Base-by-base conservation (phyloP, 208 protist species). In the Acanthamoeba sp. region DNA sequence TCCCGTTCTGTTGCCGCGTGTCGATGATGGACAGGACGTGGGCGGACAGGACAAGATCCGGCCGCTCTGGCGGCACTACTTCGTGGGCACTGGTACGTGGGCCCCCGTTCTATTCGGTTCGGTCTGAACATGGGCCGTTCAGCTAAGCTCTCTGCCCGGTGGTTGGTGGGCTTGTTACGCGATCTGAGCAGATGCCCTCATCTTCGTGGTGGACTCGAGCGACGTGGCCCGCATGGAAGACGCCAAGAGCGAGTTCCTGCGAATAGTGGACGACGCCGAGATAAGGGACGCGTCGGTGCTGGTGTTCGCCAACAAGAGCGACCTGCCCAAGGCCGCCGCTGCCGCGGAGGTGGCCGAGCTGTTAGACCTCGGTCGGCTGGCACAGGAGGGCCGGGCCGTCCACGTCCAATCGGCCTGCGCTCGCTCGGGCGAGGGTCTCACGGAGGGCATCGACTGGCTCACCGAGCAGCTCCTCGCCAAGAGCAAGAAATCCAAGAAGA, bases 221-320 rank as follows among this genome's bases (percentile, higher is more conserved):
- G 99, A 99, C 96, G 95, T 97, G 62, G 98, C 99, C 27, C 98
- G 99, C 91, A 95, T 99, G 22, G 96, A 95, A 14, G 85, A 98
- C 73, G 98, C 98, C 6, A 95, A 97, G 32, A 97, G 97, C 16
- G 99, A 99, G 95, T 96, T 99, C 38, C 97, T 99, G 82, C 98
- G 98, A 93, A 98, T 99, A 97, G 94, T 99, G n/a, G 95, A 96
- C 12, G 99, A 99, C 95, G 98, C 99, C 85, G 98, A 99, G 95
- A 98, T 99, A 24, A 96, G 98, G 80, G 98, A 99, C 91, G 98
- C 98, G 12, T 95, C 98, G 10, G 95, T 99, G 18, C 98, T 99
- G 7, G 98, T 99, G 10, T 99, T 99, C 89, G 99, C 99, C n/a
- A 99, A 99, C 98, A 99, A 99, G 97, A 99, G 99, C 96, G 99